Percentiles rank a stretch among this genome's conserved stretches.
phyloP scores from a whole-genome alignment of 805 yeast species.

The Vanderwaltozyma verrucispora region DNA sequence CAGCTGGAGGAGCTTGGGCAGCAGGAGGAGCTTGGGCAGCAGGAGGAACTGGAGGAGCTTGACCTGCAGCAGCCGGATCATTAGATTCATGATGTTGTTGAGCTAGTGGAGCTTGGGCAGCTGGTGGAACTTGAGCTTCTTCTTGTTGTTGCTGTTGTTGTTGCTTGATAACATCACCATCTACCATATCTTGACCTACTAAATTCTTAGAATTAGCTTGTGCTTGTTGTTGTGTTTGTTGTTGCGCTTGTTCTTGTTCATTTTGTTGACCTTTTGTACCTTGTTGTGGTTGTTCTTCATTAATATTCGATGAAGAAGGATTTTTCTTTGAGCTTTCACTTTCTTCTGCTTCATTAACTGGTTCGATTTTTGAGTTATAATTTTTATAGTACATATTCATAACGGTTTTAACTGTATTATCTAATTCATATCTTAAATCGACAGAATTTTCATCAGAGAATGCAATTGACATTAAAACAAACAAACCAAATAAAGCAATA shows the following conservation, averaged over 20 bases:
- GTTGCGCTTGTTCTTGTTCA: constrained; percentile 2
- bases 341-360: constrained; percentile 2
- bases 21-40: not conserved
- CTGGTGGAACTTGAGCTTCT: constrained; percentile 2
- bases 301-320: not conserved
- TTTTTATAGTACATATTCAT: constrained; percentile 4
- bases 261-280: no score
- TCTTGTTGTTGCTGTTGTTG: not conserved
- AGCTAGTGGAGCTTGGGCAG: constrained; percentile 2
- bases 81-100: no score
- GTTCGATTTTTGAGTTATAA: constrained; percentile 2
- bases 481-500: not conserved
- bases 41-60: constrained; percentile 1
- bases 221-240: not conserved
- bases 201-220: not conserved
- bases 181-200: constrained; percentile 1
- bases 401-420: constrained; percentile 3
- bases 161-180: not conserved
- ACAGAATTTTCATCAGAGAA: constrained; percentile 3
- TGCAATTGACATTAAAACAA: constrained; percentile 1
- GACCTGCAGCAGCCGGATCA: not conserved
- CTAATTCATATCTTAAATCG: constrained; percentile 4
- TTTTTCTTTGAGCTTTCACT: not conserved
- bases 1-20: constrained; percentile 2
- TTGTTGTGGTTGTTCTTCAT: no score